These are phyloP conservation scores for Acanthamoeba lenticulata DNA, from an alignment of 208 protist species.

Conservation along the genomic window DNA sequence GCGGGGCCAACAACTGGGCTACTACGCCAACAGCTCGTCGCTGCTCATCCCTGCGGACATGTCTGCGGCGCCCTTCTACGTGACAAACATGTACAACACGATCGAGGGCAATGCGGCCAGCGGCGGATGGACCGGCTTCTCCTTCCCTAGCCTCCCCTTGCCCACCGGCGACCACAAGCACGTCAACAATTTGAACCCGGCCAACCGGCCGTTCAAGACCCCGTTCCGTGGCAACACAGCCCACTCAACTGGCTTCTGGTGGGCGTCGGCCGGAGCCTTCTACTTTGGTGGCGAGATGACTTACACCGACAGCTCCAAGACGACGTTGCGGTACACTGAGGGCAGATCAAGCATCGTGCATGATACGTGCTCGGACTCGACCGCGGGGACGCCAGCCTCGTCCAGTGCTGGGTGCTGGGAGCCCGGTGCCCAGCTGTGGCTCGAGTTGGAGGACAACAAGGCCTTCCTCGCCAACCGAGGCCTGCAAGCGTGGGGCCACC, in stretches of 20 bases:
- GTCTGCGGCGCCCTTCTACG: constrained; percentile 77
- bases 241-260: background rate
- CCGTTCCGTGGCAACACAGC: background rate
- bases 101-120: constrained; percentile 80
- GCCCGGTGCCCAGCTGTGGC: background rate
- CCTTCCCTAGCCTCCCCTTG: constrained; percentile 68
- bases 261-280: background rate
- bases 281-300: background rate
- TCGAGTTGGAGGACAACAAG: background rate
- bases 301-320: background rate
- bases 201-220: background rate
- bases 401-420: no score
- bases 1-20: constrained; percentile 53
- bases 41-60: constrained; percentile 76
- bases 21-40: background rate
- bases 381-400: background rate
- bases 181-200: background rate
- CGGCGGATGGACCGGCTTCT: constrained; percentile 81
- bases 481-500: background rate
- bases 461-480: background rate
- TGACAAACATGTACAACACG: constrained; percentile 81
- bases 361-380: no score
- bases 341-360: no score
- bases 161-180: constrained; percentile 43
- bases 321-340: no score